Evolutionary conservation across 805 yeast genomes (phyloP), one percentile per base, ranked within the genome.

Genomic region (Nakazawaea anatomiae): DNA sequence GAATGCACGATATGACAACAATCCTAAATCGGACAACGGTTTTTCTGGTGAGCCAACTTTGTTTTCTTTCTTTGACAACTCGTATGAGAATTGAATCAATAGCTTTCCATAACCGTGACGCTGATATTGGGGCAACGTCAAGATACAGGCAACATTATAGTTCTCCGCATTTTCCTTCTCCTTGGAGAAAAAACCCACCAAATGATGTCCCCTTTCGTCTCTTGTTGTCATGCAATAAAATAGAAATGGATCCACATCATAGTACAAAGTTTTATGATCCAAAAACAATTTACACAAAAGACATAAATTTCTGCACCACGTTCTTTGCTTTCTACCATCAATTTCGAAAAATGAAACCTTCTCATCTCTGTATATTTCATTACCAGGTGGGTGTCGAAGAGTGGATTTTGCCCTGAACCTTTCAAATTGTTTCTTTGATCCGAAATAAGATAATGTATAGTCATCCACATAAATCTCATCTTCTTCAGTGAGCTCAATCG

Each of bases 21-120:
- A 74, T 40, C 99, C 99, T 62, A 94, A 75, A 75, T 94, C 99
- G 0, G 96, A 88, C 27, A 94, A 73, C 3, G 99, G 99, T 63
- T 94, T 94, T 68, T 94, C 99, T 0, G 99, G 99, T 0, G 97
- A 89, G 1, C 99, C 99, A 4, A 83, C 81, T 65, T 94, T 94
- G 48, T 85, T 83, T 62, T 94, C 99, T 48, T 83, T 85, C 60
- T 85, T 84, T 2, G 96, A 87, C 42, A 94, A 72, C 71, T 88
- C 95, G 65, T 94, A 94, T 4, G 97, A 89, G 64, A 94, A 92
- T 60, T 92, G 96, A 59, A 94, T 94, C 55, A 94, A 74, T 39
- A 94, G 72, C 58, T 91, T 85, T 55, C 99, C 99, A 66, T 80
- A 94, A 1, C 99, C 99, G 70, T 79, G 88, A 60, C 97, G 80